Evolutionary conservation across 2,329 filamentous ascomycete species (phyloP), one percentile per base, ranked within the genome.

Genomic region (Pseudocercospora cruenta): DNA sequence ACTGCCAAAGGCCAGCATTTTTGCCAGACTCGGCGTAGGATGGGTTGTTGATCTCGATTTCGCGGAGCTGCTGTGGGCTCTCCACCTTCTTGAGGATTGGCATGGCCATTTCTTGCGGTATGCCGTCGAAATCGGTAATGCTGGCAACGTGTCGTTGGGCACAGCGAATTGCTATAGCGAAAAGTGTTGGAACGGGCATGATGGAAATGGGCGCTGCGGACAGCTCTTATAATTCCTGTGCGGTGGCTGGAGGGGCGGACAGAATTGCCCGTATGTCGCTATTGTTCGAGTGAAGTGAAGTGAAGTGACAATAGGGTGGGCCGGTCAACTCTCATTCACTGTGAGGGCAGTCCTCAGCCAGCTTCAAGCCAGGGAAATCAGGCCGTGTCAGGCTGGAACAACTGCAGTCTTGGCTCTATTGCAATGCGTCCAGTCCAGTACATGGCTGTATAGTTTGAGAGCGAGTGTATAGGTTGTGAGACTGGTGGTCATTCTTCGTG

Each of bases 1-100:
- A 85, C 49, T 88, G 80, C 94, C 94, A 97, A 67, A 94, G 82
- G 72, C 93, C 90, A 21, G 82, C 85, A 45, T 89, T 89, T 63
- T 91, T 83, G 43, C 88, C 87, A 19, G 51, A 28, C n/a, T 57
- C 24, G 67, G 86, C 83, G 60, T 97, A 85, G 69, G 96, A 92
- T 0, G 93, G 91, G 4, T 90, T 94, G 74, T 89, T 88, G 59
- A 85, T 68, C 80, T 97, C 94, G 65, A 97, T 85, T 64, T 84
- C 78, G 70, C 82, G 80, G 33, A 98, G 87, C 77, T 96, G 93
- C 53, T 85, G 80, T 1, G 93, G 89, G 69, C 86, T 90, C 62
- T 91, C 88, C 63, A 98, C 82, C 64, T 88, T 89, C 60, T 86
- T 74, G 33, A 98, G 87, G 47, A 97, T 86, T 0, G 87, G 85